phyloP scores from a whole-genome alignment of 2,329 filamentous ascomycete species.

The Botrytis squamosa region DNA sequence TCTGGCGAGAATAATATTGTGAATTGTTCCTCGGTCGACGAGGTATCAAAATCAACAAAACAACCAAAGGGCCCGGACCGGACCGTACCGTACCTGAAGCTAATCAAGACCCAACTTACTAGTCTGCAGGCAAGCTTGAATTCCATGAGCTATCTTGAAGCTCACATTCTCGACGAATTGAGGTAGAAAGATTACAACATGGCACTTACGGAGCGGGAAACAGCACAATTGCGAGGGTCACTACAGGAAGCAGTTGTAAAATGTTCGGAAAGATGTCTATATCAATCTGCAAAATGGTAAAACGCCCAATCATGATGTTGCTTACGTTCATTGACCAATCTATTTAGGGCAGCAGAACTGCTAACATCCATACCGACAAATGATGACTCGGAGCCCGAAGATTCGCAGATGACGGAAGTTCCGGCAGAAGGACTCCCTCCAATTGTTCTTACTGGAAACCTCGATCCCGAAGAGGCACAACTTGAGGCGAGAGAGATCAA shows the following conservation, averaged over 20 bases:
- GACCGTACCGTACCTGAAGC: neutral
- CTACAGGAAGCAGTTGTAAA: conserved; percentile 84
- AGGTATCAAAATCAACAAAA: neutral
- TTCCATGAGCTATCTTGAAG: neutral
- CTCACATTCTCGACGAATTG: neutral
- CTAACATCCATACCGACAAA: conserved; percentile 71
- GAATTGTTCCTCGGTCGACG: conserved; percentile 5
- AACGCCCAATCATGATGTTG: neutral
- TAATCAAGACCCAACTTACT: neutral
- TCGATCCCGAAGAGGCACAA: conserved; percentile 68
- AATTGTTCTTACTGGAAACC: conserved; percentile 54
- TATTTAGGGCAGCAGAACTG: conserved; percentile 82
- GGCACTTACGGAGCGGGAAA: conserved; percentile 53
- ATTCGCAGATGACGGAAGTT: conserved; percentile 57
- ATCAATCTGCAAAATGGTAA: conserved; percentile 95
- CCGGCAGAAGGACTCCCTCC: conserved; percentile 50
- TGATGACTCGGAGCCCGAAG: conserved; percentile 54
- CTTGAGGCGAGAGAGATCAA: conserved; percentile 78
- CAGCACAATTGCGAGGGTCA: conserved; percentile 55
- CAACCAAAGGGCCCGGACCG: neutral
- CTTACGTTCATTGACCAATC: conserved; percentile 25
- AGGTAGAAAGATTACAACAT: conserved; percentile 22
- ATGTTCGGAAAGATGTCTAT: conserved; percentile 92
- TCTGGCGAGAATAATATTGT: neutral
- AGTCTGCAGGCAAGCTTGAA: neutral